Evolutionary conservation across 2,329 filamentous ascomycete species (phyloP).

Genomic region (Pochonia chlamydosporia): DNA sequence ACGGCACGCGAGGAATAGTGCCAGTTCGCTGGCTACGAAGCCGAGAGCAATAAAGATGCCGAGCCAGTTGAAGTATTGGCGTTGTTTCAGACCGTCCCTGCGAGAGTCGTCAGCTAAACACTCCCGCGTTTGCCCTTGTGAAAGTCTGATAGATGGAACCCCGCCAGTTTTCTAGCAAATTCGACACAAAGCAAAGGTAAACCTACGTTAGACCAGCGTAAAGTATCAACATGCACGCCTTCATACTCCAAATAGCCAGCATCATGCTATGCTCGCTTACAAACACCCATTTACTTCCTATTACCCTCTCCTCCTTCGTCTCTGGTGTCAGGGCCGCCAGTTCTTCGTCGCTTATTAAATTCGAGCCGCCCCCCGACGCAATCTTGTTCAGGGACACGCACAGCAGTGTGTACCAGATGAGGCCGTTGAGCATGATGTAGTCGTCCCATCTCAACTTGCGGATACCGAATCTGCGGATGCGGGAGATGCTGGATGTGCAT

Average conservation of each 20-base stretch:
- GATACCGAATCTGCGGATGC: constrained; percentile 7
- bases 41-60: constrained; percentile 33
- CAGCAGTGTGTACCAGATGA: constrained; percentile 8
- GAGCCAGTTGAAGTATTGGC: constrained; percentile 28
- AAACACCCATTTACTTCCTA: constrained; percentile 8
- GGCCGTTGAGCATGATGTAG: constrained; percentile 8
- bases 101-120: neutral
- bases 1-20: constrained; percentile 40
- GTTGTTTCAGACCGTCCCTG: constrained; percentile 23
- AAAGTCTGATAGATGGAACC: too few relatives aligned
- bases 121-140: neutral
- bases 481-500: neutral
- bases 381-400: constrained; percentile 6
- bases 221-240: constrained; percentile 38
- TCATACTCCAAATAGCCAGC: constrained; percentile 20
- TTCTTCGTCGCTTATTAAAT: constrained; percentile 6
- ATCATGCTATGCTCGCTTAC: constrained; percentile 7
- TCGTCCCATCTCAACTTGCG: constrained; percentile 5
- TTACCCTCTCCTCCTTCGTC: constrained; percentile 3
- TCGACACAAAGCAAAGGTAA: neutral
- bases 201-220: constrained; percentile 33
- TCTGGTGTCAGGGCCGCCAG: constrained; percentile 3
- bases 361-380: constrained; percentile 7
- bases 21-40: constrained; percentile 35
- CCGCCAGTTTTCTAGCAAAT: too few relatives aligned